These are phyloP conservation scores for Auricularia auricula-judae DNA, from an alignment of 768 basidiomycete species.

Conservation along the genomic window DNA sequence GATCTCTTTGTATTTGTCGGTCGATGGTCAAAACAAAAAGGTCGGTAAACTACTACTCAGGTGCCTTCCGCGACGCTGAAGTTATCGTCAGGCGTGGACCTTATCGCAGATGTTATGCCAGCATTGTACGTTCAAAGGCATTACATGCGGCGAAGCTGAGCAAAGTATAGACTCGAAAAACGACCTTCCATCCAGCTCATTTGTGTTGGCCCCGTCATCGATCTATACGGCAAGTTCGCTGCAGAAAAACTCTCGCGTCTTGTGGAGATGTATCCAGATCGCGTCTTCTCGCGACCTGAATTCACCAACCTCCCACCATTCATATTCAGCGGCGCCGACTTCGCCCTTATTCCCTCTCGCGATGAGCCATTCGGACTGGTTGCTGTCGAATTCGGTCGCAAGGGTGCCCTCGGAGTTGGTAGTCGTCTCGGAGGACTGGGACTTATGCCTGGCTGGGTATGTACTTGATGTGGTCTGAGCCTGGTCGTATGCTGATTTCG, in stretches of 20 bases:
- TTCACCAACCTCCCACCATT: slow-evolving; percentile 91
- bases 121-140: slow-evolving; percentile 35
- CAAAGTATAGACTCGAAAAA: slow-evolving; percentile 57
- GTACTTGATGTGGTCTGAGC: slow-evolving; percentile 17
- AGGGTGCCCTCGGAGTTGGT: slow-evolving; percentile 93
- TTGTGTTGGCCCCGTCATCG: slow-evolving; percentile 88
- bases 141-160: too few relatives aligned
- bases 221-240: slow-evolving; percentile 89
- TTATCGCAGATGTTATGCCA: slow-evolving; percentile 94
- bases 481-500: not conserved
- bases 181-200: slow-evolving; percentile 78
- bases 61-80: too few relatives aligned
- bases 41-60: not conserved
- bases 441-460: slow-evolving; percentile 95
- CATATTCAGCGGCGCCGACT: slow-evolving; percentile 90
- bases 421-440: slow-evolving; percentile 89
- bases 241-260: slow-evolving; percentile 87
- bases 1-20: slow-evolving; percentile 95
- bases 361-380: slow-evolving; percentile 95
- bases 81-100: slow-evolving; percentile 49
- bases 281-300: slow-evolving; percentile 93
- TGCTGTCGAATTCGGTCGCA: slow-evolving; percentile 92
- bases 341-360: slow-evolving; percentile 89
- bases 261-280: slow-evolving; percentile 92
- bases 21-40: slow-evolving; percentile 97